Conservation (phyloP, 345 rosid genomes). For the Carallia brachiata region DNA sequence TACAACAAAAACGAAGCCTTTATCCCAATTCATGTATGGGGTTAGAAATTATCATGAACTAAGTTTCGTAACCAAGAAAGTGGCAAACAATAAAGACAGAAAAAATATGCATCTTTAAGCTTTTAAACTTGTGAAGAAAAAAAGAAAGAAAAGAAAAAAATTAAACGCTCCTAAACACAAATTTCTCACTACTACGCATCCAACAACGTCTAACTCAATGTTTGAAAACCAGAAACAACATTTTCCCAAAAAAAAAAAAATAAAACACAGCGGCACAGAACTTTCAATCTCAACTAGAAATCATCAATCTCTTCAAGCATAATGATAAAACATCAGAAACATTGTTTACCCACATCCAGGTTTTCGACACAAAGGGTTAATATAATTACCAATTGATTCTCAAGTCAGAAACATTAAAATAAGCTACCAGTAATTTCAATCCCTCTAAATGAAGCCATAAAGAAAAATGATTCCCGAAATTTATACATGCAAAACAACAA, state of each 20-base stretch:
- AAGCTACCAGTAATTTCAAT: neutral
- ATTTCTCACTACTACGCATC: no score
- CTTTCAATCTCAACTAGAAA: neutral
- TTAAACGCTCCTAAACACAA: no score
- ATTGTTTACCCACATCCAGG: neutral
- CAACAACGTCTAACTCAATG: no score
- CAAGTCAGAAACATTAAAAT: neutral
- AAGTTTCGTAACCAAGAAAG: no score
- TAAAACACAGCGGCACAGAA: neutral
- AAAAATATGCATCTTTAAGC: no score
- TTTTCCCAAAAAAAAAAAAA: neutral
- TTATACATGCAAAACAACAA: neutral
- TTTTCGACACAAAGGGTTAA: neutral
- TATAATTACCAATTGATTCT: neutral
- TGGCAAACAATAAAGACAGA: no score
- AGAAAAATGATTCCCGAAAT: neutral
- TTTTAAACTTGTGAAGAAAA: no score
- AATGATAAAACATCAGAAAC: neutral
- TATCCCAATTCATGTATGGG: no score
- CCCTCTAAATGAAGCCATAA: neutral
- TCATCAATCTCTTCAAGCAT: neutral
- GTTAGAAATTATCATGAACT: no score
- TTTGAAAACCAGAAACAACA: no score
- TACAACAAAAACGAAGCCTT: no score
- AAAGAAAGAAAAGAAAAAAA: no score